phyloP scores from a whole-genome alignment of 192 early-diverging fungal genomes.

The Linderina pennispora region DNA sequence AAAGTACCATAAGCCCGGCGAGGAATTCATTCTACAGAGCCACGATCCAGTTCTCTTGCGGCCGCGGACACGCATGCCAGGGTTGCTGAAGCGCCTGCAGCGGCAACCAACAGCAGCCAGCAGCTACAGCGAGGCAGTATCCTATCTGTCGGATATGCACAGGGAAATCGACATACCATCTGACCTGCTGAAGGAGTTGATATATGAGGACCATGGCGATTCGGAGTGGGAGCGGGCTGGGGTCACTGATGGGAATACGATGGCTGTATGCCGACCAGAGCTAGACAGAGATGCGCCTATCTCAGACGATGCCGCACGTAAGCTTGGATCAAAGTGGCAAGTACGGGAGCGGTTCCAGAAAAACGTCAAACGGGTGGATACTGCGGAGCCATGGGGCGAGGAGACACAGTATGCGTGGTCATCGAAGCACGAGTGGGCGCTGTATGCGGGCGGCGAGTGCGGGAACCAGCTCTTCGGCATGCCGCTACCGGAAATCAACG shows the following conservation, averaged over 20 bases:
- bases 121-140: too few relatives aligned
- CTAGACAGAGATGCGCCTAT: slow-evolving; percentile 1
- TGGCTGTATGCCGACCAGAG: slow-evolving; percentile 17
- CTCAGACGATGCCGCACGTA: too few relatives aligned
- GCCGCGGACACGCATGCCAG: slow-evolving; percentile 27
- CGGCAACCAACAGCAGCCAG: too few relatives aligned
- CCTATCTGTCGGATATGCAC: background rate
- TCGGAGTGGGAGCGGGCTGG: slow-evolving; percentile 5
- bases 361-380: slow-evolving; percentile 10
- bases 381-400: too few relatives aligned
- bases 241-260: slow-evolving; percentile 7
- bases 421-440: slow-evolving; percentile 16
- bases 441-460: slow-evolving; percentile 32
- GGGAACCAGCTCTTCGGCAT: slow-evolving; percentile 30
- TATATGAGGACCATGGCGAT: background rate
- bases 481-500: slow-evolving; percentile 8
- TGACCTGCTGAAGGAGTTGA: background rate
- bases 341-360: background rate
- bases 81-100: too few relatives aligned
- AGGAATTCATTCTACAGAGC: slow-evolving; percentile 1
- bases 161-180: slow-evolving; percentile 16
- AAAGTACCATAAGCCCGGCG: background rate
- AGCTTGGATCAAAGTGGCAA: background rate
- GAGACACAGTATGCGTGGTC: slow-evolving; percentile 12
- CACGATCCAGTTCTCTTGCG: slow-evolving; percentile 9